phyloP scores from a whole-genome alignment of 176 grass and related monocot species.

The Dendrocalamus sinicus region DNA sequence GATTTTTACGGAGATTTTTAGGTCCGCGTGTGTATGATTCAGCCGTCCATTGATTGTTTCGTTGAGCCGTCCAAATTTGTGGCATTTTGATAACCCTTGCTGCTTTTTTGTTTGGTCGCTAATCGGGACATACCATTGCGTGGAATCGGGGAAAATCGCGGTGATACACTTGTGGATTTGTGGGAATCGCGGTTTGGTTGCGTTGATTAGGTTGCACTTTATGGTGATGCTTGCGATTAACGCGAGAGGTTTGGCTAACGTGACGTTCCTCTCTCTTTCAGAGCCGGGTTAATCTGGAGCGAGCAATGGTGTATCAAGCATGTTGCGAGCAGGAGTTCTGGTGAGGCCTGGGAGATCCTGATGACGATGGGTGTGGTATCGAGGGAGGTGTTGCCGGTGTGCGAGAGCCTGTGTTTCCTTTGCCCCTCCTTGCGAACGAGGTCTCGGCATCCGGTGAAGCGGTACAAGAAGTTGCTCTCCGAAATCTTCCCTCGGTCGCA shows the following conservation, averaged over 20 bases:
- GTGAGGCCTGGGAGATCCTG: constrained; percentile 31
- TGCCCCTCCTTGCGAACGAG: constrained; percentile 75
- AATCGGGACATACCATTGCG: neutral
- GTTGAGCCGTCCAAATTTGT: neutral
- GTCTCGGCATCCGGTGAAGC: constrained; percentile 86
- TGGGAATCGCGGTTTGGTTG: neutral
- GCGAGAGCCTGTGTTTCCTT: constrained; percentile 81
- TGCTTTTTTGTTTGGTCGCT: neutral
- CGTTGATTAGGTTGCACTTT: neutral
- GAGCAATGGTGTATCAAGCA: neutral
- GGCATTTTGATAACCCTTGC: neutral
- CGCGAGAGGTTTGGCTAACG: neutral
- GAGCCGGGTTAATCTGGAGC: neutral
- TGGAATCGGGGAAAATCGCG: neutral
- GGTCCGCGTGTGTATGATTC: neutral
- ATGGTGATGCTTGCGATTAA: neutral
- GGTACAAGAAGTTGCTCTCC: constrained; percentile 83
- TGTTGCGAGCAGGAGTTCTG: constrained; percentile 6
- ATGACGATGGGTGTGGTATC: constrained; percentile 71
- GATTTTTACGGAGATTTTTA: neutral
- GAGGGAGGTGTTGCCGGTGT: constrained; percentile 62
- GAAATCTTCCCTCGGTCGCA: constrained; percentile 79
- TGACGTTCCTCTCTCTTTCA: neutral
- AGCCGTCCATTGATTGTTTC: neutral
- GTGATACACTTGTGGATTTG: neutral